phyloP scores from a whole-genome alignment of 352 stramenopile genomes.

The Pythium rhizo-oryzae region DNA sequence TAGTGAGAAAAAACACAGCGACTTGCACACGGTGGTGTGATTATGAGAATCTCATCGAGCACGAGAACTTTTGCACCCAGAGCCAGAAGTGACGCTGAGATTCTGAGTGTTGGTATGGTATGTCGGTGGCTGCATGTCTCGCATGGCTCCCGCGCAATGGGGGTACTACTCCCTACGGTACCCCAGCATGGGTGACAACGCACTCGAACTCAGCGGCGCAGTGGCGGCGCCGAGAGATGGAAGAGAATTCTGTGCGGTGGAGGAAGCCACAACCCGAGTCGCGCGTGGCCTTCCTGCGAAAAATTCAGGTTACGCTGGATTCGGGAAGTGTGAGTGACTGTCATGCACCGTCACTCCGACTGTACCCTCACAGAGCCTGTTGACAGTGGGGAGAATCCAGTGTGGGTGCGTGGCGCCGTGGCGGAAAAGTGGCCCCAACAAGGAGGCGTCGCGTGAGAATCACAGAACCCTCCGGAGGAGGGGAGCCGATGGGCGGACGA shows the following conservation, averaged over 20 bases:
- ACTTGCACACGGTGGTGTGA: too few species aligned
- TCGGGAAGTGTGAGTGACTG: slow-evolving; percentile 3
- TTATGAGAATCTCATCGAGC: too few species aligned
- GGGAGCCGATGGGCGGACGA: slow-evolving; percentile 11
- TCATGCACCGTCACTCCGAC: not conserved
- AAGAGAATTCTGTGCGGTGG: slow-evolving; percentile 6
- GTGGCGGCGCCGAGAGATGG: too few species aligned
- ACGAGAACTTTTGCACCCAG: too few species aligned
- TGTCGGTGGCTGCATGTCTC: too few species aligned
- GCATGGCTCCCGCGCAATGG: too few species aligned
- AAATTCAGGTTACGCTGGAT: slow-evolving; percentile 10
- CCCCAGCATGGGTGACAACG: too few species aligned
- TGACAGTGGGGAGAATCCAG: slow-evolving; percentile 19
- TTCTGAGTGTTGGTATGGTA: too few species aligned
- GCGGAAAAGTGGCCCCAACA: slow-evolving; percentile 12
- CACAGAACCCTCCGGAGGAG: slow-evolving; percentile 11
- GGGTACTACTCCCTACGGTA: too few species aligned
- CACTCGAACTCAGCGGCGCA: too few species aligned
- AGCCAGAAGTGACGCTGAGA: too few species aligned
- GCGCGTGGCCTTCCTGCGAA: not conserved
- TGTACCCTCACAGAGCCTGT: not conserved
- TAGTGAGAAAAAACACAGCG: too few species aligned
- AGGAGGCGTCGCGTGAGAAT: slow-evolving; percentile 9
- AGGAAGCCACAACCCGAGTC: not conserved
- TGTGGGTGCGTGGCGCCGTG: slow-evolving; percentile 6